phyloP scores from a whole-genome alignment of 1,284 basidiomycete genomes.

The Heterobasidion irregulare region DNA sequence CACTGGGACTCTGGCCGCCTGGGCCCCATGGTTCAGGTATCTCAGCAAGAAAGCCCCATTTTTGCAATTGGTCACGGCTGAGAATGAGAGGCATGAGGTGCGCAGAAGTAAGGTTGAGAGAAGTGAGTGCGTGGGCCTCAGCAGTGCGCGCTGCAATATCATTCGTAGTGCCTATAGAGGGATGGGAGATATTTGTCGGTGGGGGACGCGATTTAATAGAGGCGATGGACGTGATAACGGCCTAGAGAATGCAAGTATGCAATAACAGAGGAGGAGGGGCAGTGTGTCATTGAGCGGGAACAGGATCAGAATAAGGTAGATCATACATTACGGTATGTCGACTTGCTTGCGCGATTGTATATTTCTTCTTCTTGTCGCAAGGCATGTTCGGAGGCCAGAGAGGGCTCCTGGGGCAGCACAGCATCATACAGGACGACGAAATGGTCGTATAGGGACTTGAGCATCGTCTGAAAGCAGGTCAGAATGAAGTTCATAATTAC shows the following conservation, averaged over 20 bases:
- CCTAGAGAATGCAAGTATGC: slow-evolving; percentile 31
- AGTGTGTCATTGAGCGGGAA: neutral
- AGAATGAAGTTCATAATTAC: slow-evolving; percentile 1
- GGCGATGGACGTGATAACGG: slow-evolving; percentile 65
- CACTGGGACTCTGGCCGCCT: slow-evolving; percentile 55
- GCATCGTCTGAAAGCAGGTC: slow-evolving; percentile 43
- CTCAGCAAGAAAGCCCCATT: slow-evolving; percentile 67
- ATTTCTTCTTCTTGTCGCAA: slow-evolving; percentile 72
- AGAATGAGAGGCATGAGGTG: slow-evolving; percentile 54
- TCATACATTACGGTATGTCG: slow-evolving; percentile 73
- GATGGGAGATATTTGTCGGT: slow-evolving; percentile 55
- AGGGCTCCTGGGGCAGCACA: slow-evolving; percentile 41
- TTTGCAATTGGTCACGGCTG: slow-evolving; percentile 45
- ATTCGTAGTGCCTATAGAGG: slow-evolving; percentile 76
- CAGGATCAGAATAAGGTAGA: slow-evolving; percentile 1
- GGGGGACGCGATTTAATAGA: slow-evolving; percentile 62
- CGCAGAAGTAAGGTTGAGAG: slow-evolving; percentile 46
- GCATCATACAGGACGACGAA: slow-evolving; percentile 56
- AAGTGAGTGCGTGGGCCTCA: slow-evolving; percentile 28
- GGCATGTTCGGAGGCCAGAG: slow-evolving; percentile 65
- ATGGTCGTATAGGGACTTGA: slow-evolving; percentile 65
- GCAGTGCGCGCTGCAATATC: slow-evolving; percentile 50
- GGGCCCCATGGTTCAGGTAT: slow-evolving; percentile 45
- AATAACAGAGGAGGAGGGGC: neutral
- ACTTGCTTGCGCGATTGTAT: slow-evolving; percentile 60